phyloP scores from a whole-genome alignment of 805 yeast genomes.

The Candida nitratophila region DNA sequence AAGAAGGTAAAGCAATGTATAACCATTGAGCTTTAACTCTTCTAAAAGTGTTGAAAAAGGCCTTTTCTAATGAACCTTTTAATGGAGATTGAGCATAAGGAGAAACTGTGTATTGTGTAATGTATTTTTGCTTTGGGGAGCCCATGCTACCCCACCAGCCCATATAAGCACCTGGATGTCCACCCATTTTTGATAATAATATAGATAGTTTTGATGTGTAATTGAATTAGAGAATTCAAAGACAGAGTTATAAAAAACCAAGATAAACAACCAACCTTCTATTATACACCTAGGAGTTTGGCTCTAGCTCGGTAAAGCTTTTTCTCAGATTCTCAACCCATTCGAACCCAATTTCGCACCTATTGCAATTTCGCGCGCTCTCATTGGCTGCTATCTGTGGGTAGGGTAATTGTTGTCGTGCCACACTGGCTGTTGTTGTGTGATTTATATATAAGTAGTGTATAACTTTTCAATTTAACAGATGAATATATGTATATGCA shows the following conservation, averaged over 20 bases:
- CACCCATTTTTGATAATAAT: slow-evolving; percentile 45
- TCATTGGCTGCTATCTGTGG: not conserved
- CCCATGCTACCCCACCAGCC: slow-evolving; percentile 98
- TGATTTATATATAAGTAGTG: no score
- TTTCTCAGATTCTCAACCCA: no score
- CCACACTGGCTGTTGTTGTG: no score
- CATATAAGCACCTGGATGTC: slow-evolving; percentile 72
- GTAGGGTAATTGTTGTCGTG: no score
- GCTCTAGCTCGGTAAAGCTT: no score
- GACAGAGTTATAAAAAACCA: not conserved
- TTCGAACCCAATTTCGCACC: not conserved
- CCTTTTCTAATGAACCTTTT: slow-evolving; percentile 77
- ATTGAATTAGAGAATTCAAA: not conserved
- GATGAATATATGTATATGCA: no score
- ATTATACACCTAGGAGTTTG: no score
- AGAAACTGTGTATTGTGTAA: slow-evolving; percentile 84
- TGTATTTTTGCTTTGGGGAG: slow-evolving; percentile 79
- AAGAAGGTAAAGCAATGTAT: slow-evolving; percentile 70
- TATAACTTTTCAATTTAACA: no score
- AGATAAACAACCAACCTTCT: no score
- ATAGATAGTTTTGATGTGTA: not conserved
- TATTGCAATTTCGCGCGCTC: not conserved
- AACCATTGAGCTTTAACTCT: slow-evolving; percentile 83
- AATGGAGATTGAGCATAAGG: slow-evolving; percentile 92
- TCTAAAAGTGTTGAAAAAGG: slow-evolving; percentile 90